phyloP scores from a whole-genome alignment of 2,329 filamentous ascomycete genomes.

The Fusarium austroafricanum region DNA sequence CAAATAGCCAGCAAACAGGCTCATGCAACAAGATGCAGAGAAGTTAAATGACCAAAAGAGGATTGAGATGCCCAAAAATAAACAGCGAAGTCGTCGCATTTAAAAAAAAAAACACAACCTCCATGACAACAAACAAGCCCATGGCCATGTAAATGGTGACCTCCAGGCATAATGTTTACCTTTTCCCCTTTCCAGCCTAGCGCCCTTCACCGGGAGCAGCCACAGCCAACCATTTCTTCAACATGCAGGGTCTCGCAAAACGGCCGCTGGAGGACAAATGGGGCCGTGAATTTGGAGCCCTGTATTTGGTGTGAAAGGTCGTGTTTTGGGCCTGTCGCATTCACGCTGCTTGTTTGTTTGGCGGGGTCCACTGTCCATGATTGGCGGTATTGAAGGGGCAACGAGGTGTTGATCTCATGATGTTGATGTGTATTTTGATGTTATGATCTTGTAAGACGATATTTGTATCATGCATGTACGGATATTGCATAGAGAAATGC shows the following conservation, averaged over 20 bases:
- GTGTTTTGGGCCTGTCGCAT: constrained; percentile 22
- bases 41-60: too few relatives aligned
- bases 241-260: constrained; percentile 41
- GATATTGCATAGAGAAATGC: too few relatives aligned
- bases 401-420: constrained; percentile 15
- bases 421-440: not conserved
- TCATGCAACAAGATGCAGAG: too few relatives aligned
- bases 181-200: constrained; percentile 57
- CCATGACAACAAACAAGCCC: constrained; percentile 22
- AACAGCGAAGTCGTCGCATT: constrained; percentile 16
- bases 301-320: constrained; percentile 28
- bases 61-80: not conserved
- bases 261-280: constrained; percentile 14
- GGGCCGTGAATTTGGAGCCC: constrained; percentile 40
- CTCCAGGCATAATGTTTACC: constrained; percentile 57
- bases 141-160: constrained; percentile 24
- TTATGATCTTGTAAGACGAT: not conserved
- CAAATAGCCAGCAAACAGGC: too few relatives aligned
- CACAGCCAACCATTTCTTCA: constrained; percentile 45
- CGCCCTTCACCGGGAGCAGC: constrained; percentile 39
- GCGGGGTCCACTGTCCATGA: constrained; percentile 7
- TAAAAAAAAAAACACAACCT: constrained; percentile 1
- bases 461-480: not conserved
- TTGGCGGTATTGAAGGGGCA: constrained; percentile 39
- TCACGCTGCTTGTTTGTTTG: constrained; percentile 38